These are phyloP conservation scores for Hysterangium stoloniferum DNA, from an alignment of 768 basidiomycete genomes.

Conservation along the genomic window DNA sequence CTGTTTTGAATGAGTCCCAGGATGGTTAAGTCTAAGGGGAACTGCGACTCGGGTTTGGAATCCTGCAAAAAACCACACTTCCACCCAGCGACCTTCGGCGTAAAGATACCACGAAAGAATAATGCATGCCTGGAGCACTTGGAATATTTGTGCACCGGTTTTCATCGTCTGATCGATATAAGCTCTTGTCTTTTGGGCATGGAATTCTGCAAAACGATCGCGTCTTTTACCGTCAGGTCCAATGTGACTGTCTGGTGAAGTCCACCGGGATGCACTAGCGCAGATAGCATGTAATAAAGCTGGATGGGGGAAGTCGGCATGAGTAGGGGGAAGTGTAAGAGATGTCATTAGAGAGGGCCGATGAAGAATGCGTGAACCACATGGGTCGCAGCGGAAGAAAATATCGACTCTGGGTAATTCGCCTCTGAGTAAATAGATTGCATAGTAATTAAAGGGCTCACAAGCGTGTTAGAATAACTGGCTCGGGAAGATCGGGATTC, in stretches of 20 bases:
- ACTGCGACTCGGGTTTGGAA: slow-evolving; percentile 79
- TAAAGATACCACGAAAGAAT: slow-evolving; percentile 88
- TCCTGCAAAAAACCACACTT: slow-evolving; percentile 86
- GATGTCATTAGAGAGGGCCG: slow-evolving; percentile 72
- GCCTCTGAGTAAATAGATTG: slow-evolving; percentile 3
- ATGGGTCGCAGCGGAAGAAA: slow-evolving; percentile 86
- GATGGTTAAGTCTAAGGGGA: slow-evolving; percentile 77
- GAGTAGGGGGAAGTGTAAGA: slow-evolving; percentile 71
- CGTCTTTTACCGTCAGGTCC: slow-evolving; percentile 63
- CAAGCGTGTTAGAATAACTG: slow-evolving; percentile 67
- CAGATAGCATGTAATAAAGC: slow-evolving; percentile 90
- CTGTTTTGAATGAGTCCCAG: slow-evolving; percentile 67
- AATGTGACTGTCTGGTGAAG: slow-evolving; percentile 56
- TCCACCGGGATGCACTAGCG: slow-evolving; percentile 78
- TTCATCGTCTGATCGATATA: slow-evolving; percentile 88
- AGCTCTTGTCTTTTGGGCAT: slow-evolving; percentile 78
- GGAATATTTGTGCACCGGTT: slow-evolving; percentile 81
- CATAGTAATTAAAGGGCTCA: slow-evolving; percentile 28
- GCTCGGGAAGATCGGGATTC: slow-evolving; percentile 81
- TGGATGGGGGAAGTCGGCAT: slow-evolving; percentile 81
- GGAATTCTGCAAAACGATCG: slow-evolving; percentile 84
- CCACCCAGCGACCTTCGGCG: slow-evolving; percentile 83
- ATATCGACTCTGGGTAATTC: slow-evolving; percentile 60
- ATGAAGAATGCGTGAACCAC: slow-evolving; percentile 78
- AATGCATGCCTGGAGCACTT: slow-evolving; percentile 80